Evolutionary conservation across 768 basidiomycete genomes (phyloP).

Genomic region (Lactarius akahatsu): DNA sequence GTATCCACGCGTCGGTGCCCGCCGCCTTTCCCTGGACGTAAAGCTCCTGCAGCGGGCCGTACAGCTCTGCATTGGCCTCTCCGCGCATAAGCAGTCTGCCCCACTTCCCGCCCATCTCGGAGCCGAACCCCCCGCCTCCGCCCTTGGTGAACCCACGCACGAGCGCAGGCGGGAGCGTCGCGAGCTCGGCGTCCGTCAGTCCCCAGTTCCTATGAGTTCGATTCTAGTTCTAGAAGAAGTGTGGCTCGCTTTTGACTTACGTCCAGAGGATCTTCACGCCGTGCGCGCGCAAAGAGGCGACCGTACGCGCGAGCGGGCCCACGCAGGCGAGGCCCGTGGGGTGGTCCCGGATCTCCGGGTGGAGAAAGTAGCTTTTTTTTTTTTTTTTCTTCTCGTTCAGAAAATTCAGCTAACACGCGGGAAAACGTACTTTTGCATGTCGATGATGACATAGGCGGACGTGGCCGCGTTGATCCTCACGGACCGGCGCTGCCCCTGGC

Average conservation of each 20-base stretch:
- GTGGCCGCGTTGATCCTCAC: slow-evolving; percentile 50
- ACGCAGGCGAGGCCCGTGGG: slow-evolving; percentile 58
- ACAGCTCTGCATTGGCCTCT: slow-evolving; percentile 56
- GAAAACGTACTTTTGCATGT: slow-evolving; percentile 65
- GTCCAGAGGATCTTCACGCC: slow-evolving; percentile 65
- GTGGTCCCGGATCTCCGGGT: slow-evolving; percentile 56
- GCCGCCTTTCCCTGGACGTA: slow-evolving; percentile 50
- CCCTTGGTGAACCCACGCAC: slow-evolving; percentile 40
- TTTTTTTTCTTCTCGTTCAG: not conserved
- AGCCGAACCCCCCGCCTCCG: slow-evolving; percentile 43
- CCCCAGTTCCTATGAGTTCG: slow-evolving; percentile 59
- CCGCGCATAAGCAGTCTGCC: slow-evolving; percentile 60
- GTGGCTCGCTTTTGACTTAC: slow-evolving; percentile 36
- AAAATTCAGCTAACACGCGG: slow-evolving; percentile 3
- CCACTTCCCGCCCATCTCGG: slow-evolving; percentile 51
- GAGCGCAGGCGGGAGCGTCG: slow-evolving; percentile 59
- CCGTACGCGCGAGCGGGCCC: slow-evolving; percentile 48
- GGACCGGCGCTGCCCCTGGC: slow-evolving; percentile 39
- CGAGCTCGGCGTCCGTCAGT: slow-evolving; percentile 60
- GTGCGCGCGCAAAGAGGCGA: slow-evolving; percentile 48
- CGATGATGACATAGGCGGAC: slow-evolving; percentile 61
- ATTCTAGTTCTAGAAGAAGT: not conserved
- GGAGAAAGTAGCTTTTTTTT: slow-evolving; percentile 57
- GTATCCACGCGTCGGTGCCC: slow-evolving; percentile 69
- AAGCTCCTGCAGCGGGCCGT: slow-evolving; percentile 59